These are phyloP conservation scores for Hymenoscyphus albidus DNA, from an alignment of 2,329 filamentous ascomycete species.

Conservation along the genomic window DNA sequence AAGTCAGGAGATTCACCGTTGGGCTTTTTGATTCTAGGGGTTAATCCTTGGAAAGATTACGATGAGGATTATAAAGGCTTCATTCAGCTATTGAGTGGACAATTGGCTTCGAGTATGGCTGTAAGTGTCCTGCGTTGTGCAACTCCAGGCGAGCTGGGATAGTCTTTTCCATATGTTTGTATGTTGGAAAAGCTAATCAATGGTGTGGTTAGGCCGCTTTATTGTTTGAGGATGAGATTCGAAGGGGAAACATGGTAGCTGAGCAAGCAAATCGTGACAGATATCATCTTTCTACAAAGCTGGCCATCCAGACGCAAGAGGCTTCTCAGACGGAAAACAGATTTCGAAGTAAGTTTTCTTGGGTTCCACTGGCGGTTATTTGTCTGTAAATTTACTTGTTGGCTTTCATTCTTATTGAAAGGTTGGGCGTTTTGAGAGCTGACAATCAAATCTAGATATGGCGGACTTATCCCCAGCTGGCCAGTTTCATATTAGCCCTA, in stretches of 20 bases:
- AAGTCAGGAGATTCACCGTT: constrained; percentile 61
- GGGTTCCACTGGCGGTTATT: background rate
- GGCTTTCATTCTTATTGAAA: background rate
- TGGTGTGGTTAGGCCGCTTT: constrained; percentile 50
- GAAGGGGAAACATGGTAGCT: constrained; percentile 50
- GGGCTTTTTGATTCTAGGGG: constrained; percentile 64
- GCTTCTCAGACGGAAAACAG: constrained; percentile 55
- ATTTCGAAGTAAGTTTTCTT: constrained; percentile 51
- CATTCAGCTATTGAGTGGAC: constrained; percentile 52
- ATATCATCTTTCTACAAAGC: constrained; percentile 61
- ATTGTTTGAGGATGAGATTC: constrained; percentile 66
- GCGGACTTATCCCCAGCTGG: constrained; percentile 71
- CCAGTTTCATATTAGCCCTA: constrained; percentile 65
- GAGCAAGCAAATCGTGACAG: constrained; percentile 65
- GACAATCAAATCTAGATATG: constrained; percentile 35
- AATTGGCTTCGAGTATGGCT: constrained; percentile 62
- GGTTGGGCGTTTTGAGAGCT: background rate
- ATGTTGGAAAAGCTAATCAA: background rate
- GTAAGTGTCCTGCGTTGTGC: background rate
- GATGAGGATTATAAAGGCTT: constrained; percentile 71
- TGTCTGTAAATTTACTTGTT: background rate
- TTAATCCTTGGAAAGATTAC: constrained; percentile 67
- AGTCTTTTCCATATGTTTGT: too few relatives aligned
- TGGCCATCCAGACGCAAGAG: constrained; percentile 53
- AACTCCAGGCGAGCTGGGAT: background rate